Conservation (phyloP, 75 land plant species). For the Larix kaempferi region DNA sequence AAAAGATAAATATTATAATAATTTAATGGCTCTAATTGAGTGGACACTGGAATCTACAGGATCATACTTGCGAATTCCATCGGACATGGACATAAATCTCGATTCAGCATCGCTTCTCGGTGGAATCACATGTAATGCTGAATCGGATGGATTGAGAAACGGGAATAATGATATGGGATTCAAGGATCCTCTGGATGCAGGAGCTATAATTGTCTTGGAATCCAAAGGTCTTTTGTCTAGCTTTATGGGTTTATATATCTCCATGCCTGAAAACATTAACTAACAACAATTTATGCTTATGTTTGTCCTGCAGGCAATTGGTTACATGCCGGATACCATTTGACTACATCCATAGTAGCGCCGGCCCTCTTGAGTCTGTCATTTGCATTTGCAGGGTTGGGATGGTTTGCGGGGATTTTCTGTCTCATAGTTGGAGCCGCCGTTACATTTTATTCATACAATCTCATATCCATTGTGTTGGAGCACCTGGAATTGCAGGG, state of each 20-base stretch:
- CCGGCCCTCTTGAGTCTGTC: constrained; percentile 78
- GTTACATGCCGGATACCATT: constrained; percentile 80
- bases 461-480: constrained; percentile 57
- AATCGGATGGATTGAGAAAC: too few relatives aligned
- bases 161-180: too few relatives aligned
- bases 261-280: too few relatives aligned
- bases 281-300: not conserved
- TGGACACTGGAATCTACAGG: too few relatives aligned
- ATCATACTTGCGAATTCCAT: too few relatives aligned
- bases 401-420: constrained; percentile 56
- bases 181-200: constrained; percentile 37
- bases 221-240: constrained; percentile 46
- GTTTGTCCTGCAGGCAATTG: constrained; percentile 52
- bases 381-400: constrained; percentile 54
- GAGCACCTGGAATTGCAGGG: constrained; percentile 63
- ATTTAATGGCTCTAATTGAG: too few relatives aligned
- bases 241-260: not conserved
- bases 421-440: constrained; percentile 42
- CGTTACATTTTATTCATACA: constrained; percentile 76
- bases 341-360: constrained; percentile 78
- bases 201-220: constrained; percentile 66
- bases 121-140: too few relatives aligned
- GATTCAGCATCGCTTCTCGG: too few relatives aligned
- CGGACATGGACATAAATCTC: too few relatives aligned
- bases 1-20: too few relatives aligned